Conservation (phyloP, 805 yeast species). For the Phaffomyces opuntiae region DNA sequence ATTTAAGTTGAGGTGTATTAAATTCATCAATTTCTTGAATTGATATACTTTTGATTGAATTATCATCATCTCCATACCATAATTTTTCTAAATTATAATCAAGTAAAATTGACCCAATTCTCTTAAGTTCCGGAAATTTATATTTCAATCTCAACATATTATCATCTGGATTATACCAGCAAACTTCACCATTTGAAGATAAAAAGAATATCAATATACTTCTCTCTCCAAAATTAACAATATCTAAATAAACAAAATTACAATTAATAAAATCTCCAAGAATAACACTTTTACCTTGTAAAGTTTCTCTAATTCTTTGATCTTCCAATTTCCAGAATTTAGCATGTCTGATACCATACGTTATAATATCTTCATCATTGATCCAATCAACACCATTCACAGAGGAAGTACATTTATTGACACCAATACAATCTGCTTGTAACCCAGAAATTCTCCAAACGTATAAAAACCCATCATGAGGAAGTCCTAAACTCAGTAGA, state of each 20-base stretch:
- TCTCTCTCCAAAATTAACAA: constrained; percentile 14
- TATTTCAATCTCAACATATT: constrained; percentile 14
- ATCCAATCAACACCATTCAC: constrained; percentile 53
- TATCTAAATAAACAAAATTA: constrained; percentile 37
- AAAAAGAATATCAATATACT: constrained; percentile 19
- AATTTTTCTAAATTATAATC: constrained; percentile 16
- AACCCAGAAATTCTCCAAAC: constrained; percentile 44
- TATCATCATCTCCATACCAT: constrained; percentile 25
- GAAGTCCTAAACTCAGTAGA: constrained; percentile 57
- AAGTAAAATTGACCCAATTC: constrained; percentile 15
- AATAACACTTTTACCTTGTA: constrained; percentile 55
- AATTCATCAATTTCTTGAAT: constrained; percentile 18
- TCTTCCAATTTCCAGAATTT: constrained; percentile 51
- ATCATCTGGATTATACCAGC: constrained; percentile 12
- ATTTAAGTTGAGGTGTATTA: constrained; percentile 19
- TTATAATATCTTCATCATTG: constrained; percentile 35
- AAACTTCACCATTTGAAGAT: constrained; percentile 21
- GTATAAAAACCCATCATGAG: constrained; percentile 61
- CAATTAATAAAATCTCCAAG: constrained; percentile 42
- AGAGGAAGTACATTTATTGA: constrained; percentile 57
- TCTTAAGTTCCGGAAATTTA: constrained; percentile 5
- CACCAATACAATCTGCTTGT: constrained; percentile 33
- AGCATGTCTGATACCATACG: constrained; percentile 55
- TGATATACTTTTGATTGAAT: constrained; percentile 9
- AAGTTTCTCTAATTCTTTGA: constrained; percentile 20